Evolutionary conservation across 371 early-diverging fungal species (phyloP).

Genomic region (Rhizopus arrhizus): DNA sequence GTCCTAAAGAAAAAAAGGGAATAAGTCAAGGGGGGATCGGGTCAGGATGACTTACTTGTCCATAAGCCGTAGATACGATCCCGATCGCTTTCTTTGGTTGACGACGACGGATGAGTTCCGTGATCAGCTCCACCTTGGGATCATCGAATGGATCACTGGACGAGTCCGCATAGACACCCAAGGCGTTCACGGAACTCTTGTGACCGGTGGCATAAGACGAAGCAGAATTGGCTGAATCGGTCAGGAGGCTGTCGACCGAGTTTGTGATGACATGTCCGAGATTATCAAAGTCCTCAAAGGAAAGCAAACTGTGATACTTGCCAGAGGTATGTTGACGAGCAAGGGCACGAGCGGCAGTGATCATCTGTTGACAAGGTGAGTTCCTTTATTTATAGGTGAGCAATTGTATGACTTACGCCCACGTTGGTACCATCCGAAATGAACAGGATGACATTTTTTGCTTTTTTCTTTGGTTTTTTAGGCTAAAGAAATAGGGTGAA

Average conservation of each 20-base stretch:
- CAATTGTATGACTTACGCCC: constrained; percentile 36
- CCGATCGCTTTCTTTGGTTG: constrained; percentile 70
- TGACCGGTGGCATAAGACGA: constrained; percentile 72
- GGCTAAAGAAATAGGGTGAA: constrained; percentile 23
- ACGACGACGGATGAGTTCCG: constrained; percentile 73
- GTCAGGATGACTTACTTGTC: constrained; percentile 19
- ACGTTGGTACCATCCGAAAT: constrained; percentile 76
- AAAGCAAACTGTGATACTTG: constrained; percentile 59
- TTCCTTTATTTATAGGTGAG: neutral
- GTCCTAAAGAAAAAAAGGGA: constrained; percentile 37
- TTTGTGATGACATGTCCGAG: constrained; percentile 73
- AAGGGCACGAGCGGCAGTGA: constrained; percentile 63
- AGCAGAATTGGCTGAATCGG: constrained; percentile 81
- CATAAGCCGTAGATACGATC: constrained; percentile 72
- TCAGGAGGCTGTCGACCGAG: constrained; percentile 72
- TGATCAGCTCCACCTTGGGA: constrained; percentile 65
- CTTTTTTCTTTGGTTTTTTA: constrained; percentile 59
- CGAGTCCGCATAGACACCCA: constrained; percentile 71
- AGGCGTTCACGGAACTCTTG: constrained; percentile 62
- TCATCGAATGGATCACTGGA: constrained; percentile 58
- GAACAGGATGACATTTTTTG: constrained; percentile 74
- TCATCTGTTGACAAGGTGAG: constrained; percentile 37
- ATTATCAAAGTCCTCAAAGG: constrained; percentile 66
- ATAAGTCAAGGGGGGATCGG: no score
- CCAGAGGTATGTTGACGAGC: constrained; percentile 59